Conservation (phyloP, 139 green algal species). For the Chlorella sp. region DNA sequence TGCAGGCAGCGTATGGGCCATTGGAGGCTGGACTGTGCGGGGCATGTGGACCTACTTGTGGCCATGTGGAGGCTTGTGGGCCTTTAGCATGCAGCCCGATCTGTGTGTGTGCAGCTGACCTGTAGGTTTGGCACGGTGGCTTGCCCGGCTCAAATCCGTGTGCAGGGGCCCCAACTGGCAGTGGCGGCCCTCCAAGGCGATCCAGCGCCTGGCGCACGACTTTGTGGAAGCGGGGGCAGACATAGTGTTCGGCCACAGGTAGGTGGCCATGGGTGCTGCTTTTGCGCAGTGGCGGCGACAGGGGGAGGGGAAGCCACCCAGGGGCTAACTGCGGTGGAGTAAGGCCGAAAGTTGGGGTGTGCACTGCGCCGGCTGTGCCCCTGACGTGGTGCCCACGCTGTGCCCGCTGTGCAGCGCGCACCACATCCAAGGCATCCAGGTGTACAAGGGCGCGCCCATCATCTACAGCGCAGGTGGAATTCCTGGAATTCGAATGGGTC, state of each 20-base stretch:
- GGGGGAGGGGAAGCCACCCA: no score
- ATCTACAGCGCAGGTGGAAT: slow-evolving; percentile 57
- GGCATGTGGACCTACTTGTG: no score
- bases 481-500: not conserved
- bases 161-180: slow-evolving; percentile 63
- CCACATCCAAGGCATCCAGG: slow-evolving; percentile 53
- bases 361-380: no score
- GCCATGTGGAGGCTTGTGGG: no score
- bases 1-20: no score
- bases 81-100: not conserved
- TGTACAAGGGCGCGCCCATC: slow-evolving; percentile 57
- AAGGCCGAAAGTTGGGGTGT: not conserved
- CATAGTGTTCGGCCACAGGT: slow-evolving; percentile 59
- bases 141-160: no score
- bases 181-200: slow-evolving; percentile 50
- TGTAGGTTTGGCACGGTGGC: not conserved
- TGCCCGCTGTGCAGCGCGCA: not conserved
- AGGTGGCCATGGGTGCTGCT: no score
- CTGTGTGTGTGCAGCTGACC: not conserved
- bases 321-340: no score
- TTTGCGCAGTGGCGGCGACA: no score
- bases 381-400: not conserved
- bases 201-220: slow-evolving; percentile 43
- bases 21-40: no score
- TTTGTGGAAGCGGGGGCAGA: slow-evolving; percentile 51